Base-by-base conservation (phyloP, 2,329 filamentous ascomycete species). In the Fusarium sp. region DNA sequence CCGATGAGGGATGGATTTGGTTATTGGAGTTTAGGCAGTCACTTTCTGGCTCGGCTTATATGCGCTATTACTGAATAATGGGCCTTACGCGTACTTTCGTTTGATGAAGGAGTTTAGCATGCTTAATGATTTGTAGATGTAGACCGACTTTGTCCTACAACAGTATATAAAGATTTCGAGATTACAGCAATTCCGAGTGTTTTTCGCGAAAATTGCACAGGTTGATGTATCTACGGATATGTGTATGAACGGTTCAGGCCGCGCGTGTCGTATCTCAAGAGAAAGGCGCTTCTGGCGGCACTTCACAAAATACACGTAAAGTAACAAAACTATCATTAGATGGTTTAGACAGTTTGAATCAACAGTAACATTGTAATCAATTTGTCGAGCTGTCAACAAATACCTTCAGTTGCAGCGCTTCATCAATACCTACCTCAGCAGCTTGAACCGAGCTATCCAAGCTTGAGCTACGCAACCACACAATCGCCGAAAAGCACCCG, bases 1-100 rank as follows among this genome's bases (percentile, higher is more conserved):
- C 79, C 88, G 87, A 77, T 92, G 73, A 79, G 26, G 26, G 26
- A 55, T 45, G 46, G 40, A 40, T 59, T 67, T 67, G 38, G 48
- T 51, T 51, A 56, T 67, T 62, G 74, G 73, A 76, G 74, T 76
- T 77, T 58, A 61, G 70, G 75, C 64, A 67, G 65, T 70, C 36
- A 45, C 47, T 58, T 65, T 71, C 50, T 56, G 38, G 46, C 62
- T 65, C 55, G 43, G 51, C 56, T 62, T 65, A 42, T 39, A 54
- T 44, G 48, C 52, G 60, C 34, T 56, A 32, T 52, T 44, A 45
- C 61, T 63, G 49, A 55, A 55, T 66, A 58, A 52, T 47, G 47
- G 61, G 57, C 51, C 64, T 55, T 69, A 56, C 69, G 65, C 56
- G 53, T 67, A 60, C 71, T 65, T 68, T 73, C 71, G 52, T 68